A percentile compares a stretch with the other conserved stretches of the same genome.
These are phyloP conservation scores for Myxozyma mucilagina DNA, from an alignment of 805 yeast genomes.

Conservation along the genomic window DNA sequence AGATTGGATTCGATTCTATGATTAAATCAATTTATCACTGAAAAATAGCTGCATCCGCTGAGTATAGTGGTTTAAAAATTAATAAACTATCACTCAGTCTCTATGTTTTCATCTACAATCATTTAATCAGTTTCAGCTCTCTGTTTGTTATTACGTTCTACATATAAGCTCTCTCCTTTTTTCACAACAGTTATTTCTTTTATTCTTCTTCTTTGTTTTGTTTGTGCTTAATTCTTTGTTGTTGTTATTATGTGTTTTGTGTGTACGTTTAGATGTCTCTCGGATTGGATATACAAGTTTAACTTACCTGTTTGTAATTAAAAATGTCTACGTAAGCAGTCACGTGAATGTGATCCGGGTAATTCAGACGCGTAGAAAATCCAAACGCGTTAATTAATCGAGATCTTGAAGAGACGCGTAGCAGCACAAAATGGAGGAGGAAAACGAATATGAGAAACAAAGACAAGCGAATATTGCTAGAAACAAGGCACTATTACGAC, in stretches of 20 bases:
- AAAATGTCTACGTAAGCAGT: not conserved
- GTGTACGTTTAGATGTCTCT: not conserved
- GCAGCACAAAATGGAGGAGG: conserved; percentile 1
- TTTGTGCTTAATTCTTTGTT: not conserved
- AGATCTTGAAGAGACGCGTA: not conserved
- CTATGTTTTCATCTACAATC: no score
- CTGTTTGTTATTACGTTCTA: not conserved
- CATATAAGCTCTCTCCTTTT: not conserved
- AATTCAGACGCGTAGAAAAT: not conserved
- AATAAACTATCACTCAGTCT: no score
- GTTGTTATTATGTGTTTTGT: not conserved
- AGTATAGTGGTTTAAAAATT: no score
- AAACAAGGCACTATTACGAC: conserved; percentile 70
- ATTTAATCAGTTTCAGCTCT: no score
- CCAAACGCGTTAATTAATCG: not conserved
- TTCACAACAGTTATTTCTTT: not conserved
- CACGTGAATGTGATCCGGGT: not conserved
- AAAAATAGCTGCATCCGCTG: not conserved
- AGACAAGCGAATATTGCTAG: conserved; percentile 79
- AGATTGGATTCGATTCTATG: conserved; percentile 86
- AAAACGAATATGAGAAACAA: conserved; percentile 62
- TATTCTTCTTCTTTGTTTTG: not conserved
- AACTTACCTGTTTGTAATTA: not conserved
- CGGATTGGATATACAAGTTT: not conserved
- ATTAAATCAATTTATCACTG: not conserved